These are phyloP conservation scores for Reutealis trisperma DNA, from an alignment of 345 rosid genomes.

Conservation along the genomic window DNA sequence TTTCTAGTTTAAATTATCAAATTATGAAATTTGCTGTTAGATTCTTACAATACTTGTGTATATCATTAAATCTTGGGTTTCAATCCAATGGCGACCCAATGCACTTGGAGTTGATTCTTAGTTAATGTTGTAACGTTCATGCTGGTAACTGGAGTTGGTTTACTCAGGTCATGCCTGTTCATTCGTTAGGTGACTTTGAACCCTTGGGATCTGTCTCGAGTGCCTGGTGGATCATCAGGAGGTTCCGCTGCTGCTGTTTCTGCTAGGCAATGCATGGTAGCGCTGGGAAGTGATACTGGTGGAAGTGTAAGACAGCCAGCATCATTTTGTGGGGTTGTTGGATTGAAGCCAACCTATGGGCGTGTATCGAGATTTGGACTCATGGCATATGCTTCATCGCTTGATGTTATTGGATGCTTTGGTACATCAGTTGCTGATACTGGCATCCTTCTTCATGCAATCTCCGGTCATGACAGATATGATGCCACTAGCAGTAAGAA, in stretches of 20 bases:
- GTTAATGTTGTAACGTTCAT: background rate
- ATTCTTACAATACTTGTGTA: too few relatives aligned
- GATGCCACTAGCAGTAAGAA: constrained; percentile 85
- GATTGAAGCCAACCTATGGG: constrained; percentile 91
- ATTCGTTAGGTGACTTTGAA: constrained; percentile 74
- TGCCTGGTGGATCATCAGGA: constrained; percentile 95
- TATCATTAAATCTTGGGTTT: too few relatives aligned
- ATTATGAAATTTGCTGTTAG: background rate
- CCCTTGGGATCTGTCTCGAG: constrained; percentile 92
- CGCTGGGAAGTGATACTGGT: constrained; percentile 98
- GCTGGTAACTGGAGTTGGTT: constrained; percentile 41
- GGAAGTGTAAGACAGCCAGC: constrained; percentile 99
- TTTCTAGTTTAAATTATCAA: background rate
- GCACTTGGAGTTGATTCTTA: background rate
- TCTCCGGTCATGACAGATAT: constrained; percentile 74
- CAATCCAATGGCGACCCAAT: background rate
- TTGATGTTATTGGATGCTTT: constrained; percentile 90
- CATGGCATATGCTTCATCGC: constrained; percentile 92
- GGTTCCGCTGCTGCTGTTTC: constrained; percentile 98
- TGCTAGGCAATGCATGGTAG: constrained; percentile 81
- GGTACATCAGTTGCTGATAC: constrained; percentile 85
- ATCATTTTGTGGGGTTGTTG: constrained; percentile 93
- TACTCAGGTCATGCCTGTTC: constrained; percentile 47
- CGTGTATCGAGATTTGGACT: constrained; percentile 95
- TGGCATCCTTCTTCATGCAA: constrained; percentile 79